phyloP scores from a whole-genome alignment of 2,329 filamentous ascomycete species.

The Fusarium sororula region DNA sequence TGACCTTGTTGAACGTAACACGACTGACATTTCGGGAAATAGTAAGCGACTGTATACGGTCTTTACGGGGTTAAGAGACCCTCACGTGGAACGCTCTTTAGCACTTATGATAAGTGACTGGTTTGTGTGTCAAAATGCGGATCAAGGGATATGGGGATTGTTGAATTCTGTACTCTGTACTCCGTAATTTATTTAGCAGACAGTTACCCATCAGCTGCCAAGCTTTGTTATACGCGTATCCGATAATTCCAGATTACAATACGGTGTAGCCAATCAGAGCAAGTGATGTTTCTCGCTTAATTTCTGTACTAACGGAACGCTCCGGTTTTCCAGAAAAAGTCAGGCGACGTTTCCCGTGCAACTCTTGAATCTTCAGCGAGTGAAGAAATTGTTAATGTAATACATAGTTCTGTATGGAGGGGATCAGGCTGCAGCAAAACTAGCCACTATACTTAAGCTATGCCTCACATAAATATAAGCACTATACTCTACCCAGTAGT shows the following conservation, averaged over 20 bases:
- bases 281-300: not conserved
- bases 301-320: not conserved
- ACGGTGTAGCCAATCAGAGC: not conserved
- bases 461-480: accelerated
- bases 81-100: not conserved
- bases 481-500: not conserved
- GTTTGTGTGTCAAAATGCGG: not conserved
- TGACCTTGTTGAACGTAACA: accelerated
- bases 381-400: accelerated
- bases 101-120: accelerated
- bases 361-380: accelerated
- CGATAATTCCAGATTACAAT: not conserved
- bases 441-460: accelerated
- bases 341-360: accelerated
- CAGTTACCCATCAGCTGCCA: no score
- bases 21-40: not conserved
- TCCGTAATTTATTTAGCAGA: not conserved
- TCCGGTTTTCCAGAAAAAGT: not conserved
- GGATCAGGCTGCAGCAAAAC: accelerated
- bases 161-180: not conserved
- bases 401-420: not conserved
- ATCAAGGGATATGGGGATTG: not conserved
- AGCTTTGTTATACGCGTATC: not conserved
- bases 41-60: not conserved
- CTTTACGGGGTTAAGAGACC: not conserved